These are phyloP conservation scores for Fragosphaeria purpurea DNA, from an alignment of 2,329 filamentous ascomycete genomes.

Conservation along the genomic window DNA sequence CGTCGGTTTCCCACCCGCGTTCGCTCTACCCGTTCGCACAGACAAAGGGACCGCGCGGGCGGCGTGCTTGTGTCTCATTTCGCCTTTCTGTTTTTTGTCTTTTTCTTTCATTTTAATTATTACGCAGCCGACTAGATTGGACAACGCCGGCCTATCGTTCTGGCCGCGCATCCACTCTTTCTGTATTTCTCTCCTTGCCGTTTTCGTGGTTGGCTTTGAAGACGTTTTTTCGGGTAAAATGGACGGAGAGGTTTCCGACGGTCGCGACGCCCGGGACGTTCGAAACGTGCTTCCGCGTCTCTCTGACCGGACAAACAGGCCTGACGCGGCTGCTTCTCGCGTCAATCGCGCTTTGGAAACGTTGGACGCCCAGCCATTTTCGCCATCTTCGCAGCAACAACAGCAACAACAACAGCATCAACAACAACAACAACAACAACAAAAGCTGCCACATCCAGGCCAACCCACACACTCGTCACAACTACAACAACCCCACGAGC, in stretches of 20 bases:
- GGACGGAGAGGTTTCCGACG: slow-evolving; percentile 10
- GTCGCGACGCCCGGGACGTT: slow-evolving; percentile 2
- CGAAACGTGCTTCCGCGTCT: slow-evolving; percentile 13
- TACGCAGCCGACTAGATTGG: too few species aligned
- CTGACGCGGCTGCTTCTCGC: slow-evolving; percentile 14
- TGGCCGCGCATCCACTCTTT: neutral
- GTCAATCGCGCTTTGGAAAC: slow-evolving; percentile 9
- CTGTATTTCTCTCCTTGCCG: neutral
- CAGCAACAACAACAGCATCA: slow-evolving; percentile 1
- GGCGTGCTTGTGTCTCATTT: neutral
- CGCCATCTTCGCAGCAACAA: slow-evolving; percentile 5
- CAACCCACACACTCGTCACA: neutral
- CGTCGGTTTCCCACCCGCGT: neutral
- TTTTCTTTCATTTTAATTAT: neutral
- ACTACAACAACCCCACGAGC: slow-evolving; percentile 1
- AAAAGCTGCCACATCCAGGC: slow-evolving; percentile 6
- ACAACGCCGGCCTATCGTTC: too few species aligned
- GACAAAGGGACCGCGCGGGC: neutral
- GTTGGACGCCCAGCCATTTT: slow-evolving; percentile 5
- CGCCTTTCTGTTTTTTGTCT: neutral
- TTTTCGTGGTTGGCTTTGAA: neutral
- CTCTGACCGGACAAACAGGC: slow-evolving; percentile 11
- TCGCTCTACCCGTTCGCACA: slow-evolving; percentile 1
- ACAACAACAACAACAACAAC: slow-evolving; percentile 7
- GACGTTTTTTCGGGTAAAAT: slow-evolving; percentile 12